phyloP scores from a whole-genome alignment of 2,329 filamentous ascomycete species.

The Aspergillus flavus region DNA sequence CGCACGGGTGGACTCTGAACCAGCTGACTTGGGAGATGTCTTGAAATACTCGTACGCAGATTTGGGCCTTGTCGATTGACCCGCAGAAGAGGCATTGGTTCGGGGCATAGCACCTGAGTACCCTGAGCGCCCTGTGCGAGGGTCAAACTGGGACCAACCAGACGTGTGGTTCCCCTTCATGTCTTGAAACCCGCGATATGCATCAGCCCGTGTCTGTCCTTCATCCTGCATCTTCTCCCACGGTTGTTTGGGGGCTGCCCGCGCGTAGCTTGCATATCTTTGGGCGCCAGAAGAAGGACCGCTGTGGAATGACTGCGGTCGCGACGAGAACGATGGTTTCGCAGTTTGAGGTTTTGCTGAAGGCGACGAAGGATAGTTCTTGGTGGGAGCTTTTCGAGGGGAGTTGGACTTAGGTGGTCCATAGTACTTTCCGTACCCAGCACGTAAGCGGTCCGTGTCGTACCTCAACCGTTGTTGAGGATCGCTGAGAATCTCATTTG shows the following conservation, averaged over 20 bases:
- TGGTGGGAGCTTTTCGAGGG: slow-evolving; percentile 32
- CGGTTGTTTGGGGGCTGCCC: slow-evolving; percentile 40
- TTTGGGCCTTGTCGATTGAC: slow-evolving; percentile 33
- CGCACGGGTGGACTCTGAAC: slow-evolving; percentile 38
- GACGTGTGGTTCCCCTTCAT: slow-evolving; percentile 40
- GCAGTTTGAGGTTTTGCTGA: slow-evolving; percentile 27
- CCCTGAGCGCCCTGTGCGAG: slow-evolving; percentile 35
- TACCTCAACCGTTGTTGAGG: slow-evolving; percentile 61
- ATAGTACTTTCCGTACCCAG: slow-evolving; percentile 44
- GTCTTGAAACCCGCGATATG: slow-evolving; percentile 48
- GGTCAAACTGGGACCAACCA: slow-evolving; percentile 47
- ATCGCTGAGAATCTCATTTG: slow-evolving; percentile 75
- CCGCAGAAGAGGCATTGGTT: slow-evolving; percentile 18
- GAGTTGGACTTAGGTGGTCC: slow-evolving; percentile 32
- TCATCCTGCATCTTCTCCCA: slow-evolving; percentile 45
- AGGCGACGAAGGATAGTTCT: slow-evolving; percentile 26
- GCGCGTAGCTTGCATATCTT: slow-evolving; percentile 45
- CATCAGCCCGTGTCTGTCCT: slow-evolving; percentile 46
- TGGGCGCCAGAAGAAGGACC: slow-evolving; percentile 41
- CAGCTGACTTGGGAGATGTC: slow-evolving; percentile 34
- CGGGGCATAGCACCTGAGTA: slow-evolving; percentile 25
- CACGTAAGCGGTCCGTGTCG: slow-evolving; percentile 61
- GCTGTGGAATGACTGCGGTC: slow-evolving; percentile 27
- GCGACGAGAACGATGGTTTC: slow-evolving; percentile 23
- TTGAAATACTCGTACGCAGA: slow-evolving; percentile 46